Base-by-base conservation (phyloP, 371 early-diverging fungal species). In the Mucor plumbeus region DNA sequence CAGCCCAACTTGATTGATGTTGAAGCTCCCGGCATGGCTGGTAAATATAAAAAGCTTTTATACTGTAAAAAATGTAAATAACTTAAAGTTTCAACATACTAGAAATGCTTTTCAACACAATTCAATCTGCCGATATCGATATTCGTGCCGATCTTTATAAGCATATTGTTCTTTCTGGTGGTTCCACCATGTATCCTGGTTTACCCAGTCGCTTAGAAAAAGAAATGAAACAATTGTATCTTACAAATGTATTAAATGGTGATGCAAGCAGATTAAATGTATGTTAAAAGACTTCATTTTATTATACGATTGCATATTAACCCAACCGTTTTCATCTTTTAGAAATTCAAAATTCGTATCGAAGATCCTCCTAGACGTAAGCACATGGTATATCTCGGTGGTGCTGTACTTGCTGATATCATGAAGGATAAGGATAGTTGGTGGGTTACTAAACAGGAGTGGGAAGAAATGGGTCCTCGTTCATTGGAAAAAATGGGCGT, bases 121-220 rank as follows among this genome's bases (percentile, higher is more conserved):
- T 99, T 67, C 93, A 97, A 77, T 76, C 94, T 7, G 96, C 94
- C 8, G 95, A 96, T 67, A 83, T 96, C 61, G 99, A 99, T 79
- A 90, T 95, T 56, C 93, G 99, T 54, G 68, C 95, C 6, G 97
- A 97, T 43, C 85, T 99, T 54, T 98, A 96, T 88, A 95, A 94
- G 74, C 95, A 97, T 69, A 95, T 99, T 76, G 95, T 99, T 33
- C 85, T 99, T 17, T 97, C 98, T 56, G 99, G 99, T 65, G 99
- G 99, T 31, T 92, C 97, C 3, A 94, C 98, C 65, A 97, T 99
- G 98, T 98, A 97, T 77, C 96, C 98, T 15, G 99, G 99, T 64
- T 85, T 98, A 53, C 97, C 98, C 36, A 90, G 90, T 76, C 93
- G 99, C 50, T 84, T 99, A 50, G 98, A 97, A 80, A 97, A 97